Percentiles rank a stretch among this genome's conserved stretches.
phyloP scores from a whole-genome alignment of 179 eudicot species.

The Heliamphora pulchella region DNA sequence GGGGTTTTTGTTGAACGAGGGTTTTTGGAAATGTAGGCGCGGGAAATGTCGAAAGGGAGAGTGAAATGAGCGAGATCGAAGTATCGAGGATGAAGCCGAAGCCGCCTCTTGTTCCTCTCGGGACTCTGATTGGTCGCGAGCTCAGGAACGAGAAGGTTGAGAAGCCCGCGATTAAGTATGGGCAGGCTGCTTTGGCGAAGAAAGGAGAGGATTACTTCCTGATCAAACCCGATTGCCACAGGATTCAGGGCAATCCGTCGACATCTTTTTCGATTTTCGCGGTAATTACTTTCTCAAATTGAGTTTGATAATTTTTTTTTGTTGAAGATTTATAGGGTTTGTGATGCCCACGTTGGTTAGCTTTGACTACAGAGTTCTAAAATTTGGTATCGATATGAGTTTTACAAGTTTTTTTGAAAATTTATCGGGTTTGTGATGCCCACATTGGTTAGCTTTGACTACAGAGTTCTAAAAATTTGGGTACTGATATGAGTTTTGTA shows the following conservation, averaged over 20 bases:
- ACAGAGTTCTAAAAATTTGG: too few species aligned
- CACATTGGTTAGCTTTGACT: not conserved
- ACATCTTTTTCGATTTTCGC: constrained; percentile 63
- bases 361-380: too few species aligned
- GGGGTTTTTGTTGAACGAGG: constrained; percentile 8
- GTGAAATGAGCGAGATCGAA: constrained; percentile 50
- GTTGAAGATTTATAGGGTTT: constrained; percentile 2
- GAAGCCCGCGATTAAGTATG: constrained; percentile 54
- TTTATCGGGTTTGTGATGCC: not conserved
- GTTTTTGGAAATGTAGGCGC: not conserved
- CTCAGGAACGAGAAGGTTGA: constrained; percentile 63
- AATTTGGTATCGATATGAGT: not conserved
- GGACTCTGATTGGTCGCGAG: constrained; percentile 68
- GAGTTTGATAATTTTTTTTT: not conserved
- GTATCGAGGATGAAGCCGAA: constrained; percentile 34
- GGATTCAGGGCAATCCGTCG: constrained; percentile 56
- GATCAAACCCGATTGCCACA: constrained; percentile 53
- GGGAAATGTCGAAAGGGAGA: constrained; percentile 22
- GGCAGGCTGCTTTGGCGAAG: constrained; percentile 74
- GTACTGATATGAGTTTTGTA: not conserved
- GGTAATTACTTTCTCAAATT: constrained; percentile 30
- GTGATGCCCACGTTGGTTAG: not conserved
- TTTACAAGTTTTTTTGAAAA: not conserved
- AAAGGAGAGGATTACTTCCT: constrained; percentile 78
- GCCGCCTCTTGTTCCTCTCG: constrained; percentile 68